Evolutionary conservation across 225 moss, liverwort and hornwort species (phyloP).

Genomic region (Asterella californica): DNA sequence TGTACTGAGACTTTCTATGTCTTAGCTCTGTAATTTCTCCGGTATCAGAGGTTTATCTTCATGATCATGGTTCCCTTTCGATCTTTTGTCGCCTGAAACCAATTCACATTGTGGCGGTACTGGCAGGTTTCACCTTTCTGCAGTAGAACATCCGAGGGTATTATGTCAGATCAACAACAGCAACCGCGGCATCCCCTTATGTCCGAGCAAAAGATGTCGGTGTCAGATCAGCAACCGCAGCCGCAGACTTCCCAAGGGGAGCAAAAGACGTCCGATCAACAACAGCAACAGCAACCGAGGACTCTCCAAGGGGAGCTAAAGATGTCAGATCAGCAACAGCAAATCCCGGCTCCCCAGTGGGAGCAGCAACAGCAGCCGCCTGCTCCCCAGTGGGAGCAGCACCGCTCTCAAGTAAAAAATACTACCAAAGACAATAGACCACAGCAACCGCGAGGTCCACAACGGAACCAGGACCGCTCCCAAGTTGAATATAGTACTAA

Average conservation of each 20-base stretch:
- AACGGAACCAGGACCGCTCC: background rate
- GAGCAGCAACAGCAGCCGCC: background rate
- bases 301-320: no score
- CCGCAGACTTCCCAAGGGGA: no score
- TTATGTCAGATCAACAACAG: slow-evolving; percentile 12
- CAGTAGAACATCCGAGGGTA: background rate
- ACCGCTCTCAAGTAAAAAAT: background rate
- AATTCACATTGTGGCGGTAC: background rate
- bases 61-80: background rate
- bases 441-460: background rate
- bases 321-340: no score
- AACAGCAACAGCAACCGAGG: no score
- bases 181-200: no score
- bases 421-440: background rate
- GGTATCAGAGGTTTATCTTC: background rate
- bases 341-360: no score
- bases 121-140: background rate
- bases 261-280: no score
- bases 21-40: background rate
- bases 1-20: background rate
- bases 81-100: background rate
- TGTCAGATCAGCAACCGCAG: no score
- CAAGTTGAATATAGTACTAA: background rate
- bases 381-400: background rate
- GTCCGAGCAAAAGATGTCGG: no score